Evolutionary conservation across 2,329 filamentous ascomycete genomes (phyloP), one percentile per base, ranked within the genome.

Genomic region (Pyricularia pennisetigena): DNA sequence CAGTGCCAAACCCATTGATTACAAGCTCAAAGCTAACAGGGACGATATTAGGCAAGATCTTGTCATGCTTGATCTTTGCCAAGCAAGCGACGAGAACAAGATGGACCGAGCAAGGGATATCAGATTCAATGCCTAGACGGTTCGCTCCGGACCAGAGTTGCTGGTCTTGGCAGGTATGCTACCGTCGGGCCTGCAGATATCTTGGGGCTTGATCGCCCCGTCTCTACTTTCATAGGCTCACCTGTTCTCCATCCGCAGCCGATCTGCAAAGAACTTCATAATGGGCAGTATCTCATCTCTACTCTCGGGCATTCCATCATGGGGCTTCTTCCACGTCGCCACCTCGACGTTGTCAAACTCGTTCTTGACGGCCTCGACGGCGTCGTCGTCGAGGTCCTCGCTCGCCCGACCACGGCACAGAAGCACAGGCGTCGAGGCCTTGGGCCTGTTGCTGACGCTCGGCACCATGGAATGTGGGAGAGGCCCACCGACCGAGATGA

Each of bases 231-330:
- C 16, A 49, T n/a, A 9, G 16, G 41, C 41, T 49, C 41, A 49
- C 41, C 41, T 49, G 41, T 49, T 49, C 41, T n/a, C 41, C n/a
- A 23, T 72, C 66, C 73, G 73, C 72, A 95, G 77, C 73, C 89
- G 84, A 66, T 89, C 84, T 0, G 89, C 89, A 73, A 93, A 85
- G 73, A 90, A 97, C 74, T 90, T 87, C 93, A 97, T 97, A 70
- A 97, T 85, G 0, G 94, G 93, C 74, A 94, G 75, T 85, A 96
- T 94, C 82, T 98, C 94, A 12, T 96, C 93, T 67, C 90, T 83
- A 75, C 84, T 90, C 64, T 83, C 81, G n/a, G 93, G 93, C 94
- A 97, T 97, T 0, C 85, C 85, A 77, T 97, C 92, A 6, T 89
- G 91, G 2, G 77, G 78, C 74, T 89, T 69, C 83, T 20, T 85